Base-by-base conservation (phyloP, 2,329 filamentous ascomycete species). In the Amauroascus niger region DNA sequence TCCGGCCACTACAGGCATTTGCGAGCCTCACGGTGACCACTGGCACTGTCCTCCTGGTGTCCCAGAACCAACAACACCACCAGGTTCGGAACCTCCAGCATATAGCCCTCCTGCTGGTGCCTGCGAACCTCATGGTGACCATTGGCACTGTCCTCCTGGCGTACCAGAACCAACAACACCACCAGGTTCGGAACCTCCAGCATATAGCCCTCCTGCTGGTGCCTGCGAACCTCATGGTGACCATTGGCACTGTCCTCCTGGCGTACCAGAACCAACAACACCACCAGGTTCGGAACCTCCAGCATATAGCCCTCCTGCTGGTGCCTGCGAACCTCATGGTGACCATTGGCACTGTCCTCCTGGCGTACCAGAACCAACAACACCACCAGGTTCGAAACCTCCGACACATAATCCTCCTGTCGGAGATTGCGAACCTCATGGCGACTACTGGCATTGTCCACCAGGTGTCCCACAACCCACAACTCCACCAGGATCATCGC, bases 291-390 rank as follows among this genome's bases (percentile, higher is more conserved):
- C 33, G 6, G 7, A 8, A n/a, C 14, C 4, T 8, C 32, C 22
- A 40, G 2, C 47, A 30, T 13, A 6, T 6, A 37, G 11, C 8
- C n/a, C 47, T 9, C 32, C 47, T 6, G 14, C 33, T 18, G 33
- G n/a, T 9, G n/a, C 18, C 6, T 49, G 47, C 47, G 26, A 24
- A 16, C 47, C 47, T 2, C 47, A 49, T 30, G 47, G 35, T 13
- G 47, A 49, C 20, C 47, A 49, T 40, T 49, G 48, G 48, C 48
- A 52, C 20, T 52, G 49, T 26, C 49, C 49, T 7, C 39, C 49
- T n/a, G 49, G 49, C n/a, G 49, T 52, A 18, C 49, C 49, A 13
- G 22, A 44, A 20, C 49, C 49, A 18, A 44, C 49, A 24, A 52
- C 40, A 28, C 49, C 46, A 16, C 32, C 46, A 1, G 13, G n/a